Evolutionary conservation across 306 rosid species (phyloP).

Genomic region (Corylus avellana): DNA sequence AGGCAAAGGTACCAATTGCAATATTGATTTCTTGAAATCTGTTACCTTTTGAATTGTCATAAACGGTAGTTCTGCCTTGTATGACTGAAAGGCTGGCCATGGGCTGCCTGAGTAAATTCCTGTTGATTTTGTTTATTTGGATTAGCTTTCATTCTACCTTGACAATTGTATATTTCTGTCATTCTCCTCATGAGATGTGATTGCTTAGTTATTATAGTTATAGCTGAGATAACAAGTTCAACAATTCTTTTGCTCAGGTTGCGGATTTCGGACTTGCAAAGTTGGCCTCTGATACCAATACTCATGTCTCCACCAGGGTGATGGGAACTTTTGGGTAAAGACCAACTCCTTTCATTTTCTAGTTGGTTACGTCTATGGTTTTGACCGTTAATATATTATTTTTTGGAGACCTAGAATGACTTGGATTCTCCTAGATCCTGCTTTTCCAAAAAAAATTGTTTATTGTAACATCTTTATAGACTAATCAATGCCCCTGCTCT

Average conservation of each 20-base stretch:
- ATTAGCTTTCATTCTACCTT: background rate
- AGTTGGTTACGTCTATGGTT: background rate
- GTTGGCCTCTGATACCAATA: slow-evolving; percentile 73
- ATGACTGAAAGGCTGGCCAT: background rate
- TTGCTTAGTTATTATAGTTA: background rate
- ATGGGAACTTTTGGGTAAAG: slow-evolving; percentile 99
- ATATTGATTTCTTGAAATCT: background rate
- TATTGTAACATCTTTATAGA: background rate
- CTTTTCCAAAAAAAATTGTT: background rate
- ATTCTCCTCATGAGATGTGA: background rate
- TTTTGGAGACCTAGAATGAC: background rate
- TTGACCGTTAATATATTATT: background rate
- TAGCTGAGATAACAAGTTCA: background rate
- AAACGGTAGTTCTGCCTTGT: background rate
- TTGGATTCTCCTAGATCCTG: background rate
- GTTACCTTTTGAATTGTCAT: background rate
- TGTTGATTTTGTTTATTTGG: background rate
- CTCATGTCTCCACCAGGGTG: slow-evolving; percentile 96
- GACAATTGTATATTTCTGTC: background rate
- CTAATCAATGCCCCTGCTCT: background rate
- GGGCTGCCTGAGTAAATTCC: background rate
- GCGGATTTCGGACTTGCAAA: slow-evolving; percentile 98
- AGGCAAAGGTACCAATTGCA: slow-evolving; percentile 64
- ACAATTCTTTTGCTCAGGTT: slow-evolving; percentile 53
- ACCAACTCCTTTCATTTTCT: slow-evolving; percentile 24